These are phyloP conservation scores for Saccharomycopsis sp. DNA, from an alignment of 805 yeast genomes.

Conservation along the genomic window DNA sequence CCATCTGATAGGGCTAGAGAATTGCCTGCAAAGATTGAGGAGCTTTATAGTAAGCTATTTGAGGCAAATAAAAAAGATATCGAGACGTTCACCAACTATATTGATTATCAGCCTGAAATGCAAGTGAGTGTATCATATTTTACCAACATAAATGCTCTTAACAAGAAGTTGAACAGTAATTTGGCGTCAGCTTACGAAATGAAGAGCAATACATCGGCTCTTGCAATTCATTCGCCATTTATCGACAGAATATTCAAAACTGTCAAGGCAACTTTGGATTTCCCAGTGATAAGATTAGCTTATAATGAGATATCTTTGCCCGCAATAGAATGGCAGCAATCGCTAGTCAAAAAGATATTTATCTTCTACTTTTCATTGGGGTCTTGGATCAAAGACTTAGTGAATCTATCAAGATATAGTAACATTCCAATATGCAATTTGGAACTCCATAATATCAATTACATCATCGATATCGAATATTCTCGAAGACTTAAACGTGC, in stretches of 20 bases:
- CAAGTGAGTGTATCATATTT: constrained; percentile 49
- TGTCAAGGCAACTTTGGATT: constrained; percentile 42
- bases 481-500: constrained; percentile 66
- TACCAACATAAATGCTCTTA: constrained; percentile 48
- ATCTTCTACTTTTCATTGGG: constrained; percentile 71
- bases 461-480: constrained; percentile 77
- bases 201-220: constrained; percentile 55
- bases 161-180: constrained; percentile 49
- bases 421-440: constrained; percentile 84
- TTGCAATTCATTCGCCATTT: constrained; percentile 71
- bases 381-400: constrained; percentile 61
- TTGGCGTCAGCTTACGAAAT: constrained; percentile 56
- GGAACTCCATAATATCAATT: constrained; percentile 68
- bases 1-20: constrained; percentile 65
- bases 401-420: constrained; percentile 60
- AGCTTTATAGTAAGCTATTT: constrained; percentile 49
- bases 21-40: constrained; percentile 47
- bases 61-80: constrained; percentile 41
- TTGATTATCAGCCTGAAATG: constrained; percentile 48
- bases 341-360: constrained; percentile 55
- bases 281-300: constrained; percentile 60
- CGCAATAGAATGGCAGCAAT: constrained; percentile 75
- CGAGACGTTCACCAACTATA: constrained; percentile 36
- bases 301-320: constrained; percentile 56
- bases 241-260: constrained; percentile 39